A percentile compares a stretch with the other conserved stretches of the same genome.
phyloP scores from a whole-genome alignment of 305 asterid genomes.

The Caryopteris hybrid region DNA sequence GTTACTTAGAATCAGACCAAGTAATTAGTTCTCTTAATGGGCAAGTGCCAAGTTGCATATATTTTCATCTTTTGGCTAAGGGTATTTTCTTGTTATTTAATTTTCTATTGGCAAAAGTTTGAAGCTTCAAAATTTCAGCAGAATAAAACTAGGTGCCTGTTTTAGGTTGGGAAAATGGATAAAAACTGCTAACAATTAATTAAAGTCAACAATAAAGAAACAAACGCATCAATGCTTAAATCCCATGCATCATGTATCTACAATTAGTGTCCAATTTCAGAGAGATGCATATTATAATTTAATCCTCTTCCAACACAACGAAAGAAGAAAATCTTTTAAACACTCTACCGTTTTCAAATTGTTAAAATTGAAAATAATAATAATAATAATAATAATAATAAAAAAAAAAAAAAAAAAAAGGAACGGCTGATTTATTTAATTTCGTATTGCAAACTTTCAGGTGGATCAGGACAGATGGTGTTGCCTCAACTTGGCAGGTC shows the following conservation, averaged over 20 bases:
- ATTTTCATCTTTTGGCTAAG: background rate
- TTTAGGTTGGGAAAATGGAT: background rate
- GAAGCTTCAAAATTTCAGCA: background rate
- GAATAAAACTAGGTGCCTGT: background rate
- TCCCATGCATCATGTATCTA: too few species aligned
- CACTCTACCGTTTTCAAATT: background rate
- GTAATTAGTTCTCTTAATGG: too few species aligned
- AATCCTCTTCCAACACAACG: too few species aligned
- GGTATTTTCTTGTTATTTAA: background rate
- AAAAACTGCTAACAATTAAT: background rate
- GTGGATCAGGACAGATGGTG: background rate
- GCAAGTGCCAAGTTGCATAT: too few species aligned
- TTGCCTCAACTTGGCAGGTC: background rate
- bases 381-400: too few species aligned
- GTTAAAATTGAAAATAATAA: background rate
- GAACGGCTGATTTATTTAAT: background rate
- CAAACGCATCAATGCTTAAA: too few species aligned
- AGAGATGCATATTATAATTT: background rate
- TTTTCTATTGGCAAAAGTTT: background rate
- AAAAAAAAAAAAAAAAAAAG: too few species aligned
- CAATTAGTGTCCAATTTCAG: too few species aligned
- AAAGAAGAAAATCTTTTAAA: background rate
- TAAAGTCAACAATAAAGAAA: too few species aligned
- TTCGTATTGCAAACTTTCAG: background rate
- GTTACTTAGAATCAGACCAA: too few species aligned